Evolutionary conservation across 768 basidiomycete species (phyloP).

Genomic region (Leucocoprinus sp.): DNA sequence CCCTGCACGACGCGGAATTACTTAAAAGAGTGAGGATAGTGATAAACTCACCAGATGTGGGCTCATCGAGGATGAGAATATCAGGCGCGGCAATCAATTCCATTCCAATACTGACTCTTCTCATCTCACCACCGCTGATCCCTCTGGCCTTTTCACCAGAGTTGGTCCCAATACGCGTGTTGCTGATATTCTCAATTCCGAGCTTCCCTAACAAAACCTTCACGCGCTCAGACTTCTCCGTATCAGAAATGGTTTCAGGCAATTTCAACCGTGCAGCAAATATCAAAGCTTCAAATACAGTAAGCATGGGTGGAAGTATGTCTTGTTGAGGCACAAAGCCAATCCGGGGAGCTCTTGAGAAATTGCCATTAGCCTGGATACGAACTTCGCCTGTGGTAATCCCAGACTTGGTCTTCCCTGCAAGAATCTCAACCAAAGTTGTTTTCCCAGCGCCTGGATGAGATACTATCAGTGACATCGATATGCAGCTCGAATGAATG

Average conservation of each 20-base stretch:
- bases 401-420: constrained; percentile 76
- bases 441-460: constrained; percentile 75
- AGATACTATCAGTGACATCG: constrained; percentile 1
- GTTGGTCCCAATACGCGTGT: constrained; percentile 60
- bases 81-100: constrained; percentile 84
- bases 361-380: constrained; percentile 32
- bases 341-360: constrained; percentile 38
- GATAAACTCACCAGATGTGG: constrained; percentile 44
- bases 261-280: constrained; percentile 84
- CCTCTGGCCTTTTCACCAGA: constrained; percentile 69
- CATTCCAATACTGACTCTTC: constrained; percentile 83
- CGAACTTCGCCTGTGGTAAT: constrained; percentile 54
- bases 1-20: constrained; percentile 27
- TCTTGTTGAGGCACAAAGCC: constrained; percentile 89
- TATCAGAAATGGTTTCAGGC: constrained; percentile 57
- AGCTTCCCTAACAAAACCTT: constrained; percentile 67
- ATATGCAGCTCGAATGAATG: background rate
- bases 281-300: constrained; percentile 71
- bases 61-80: constrained; percentile 82
- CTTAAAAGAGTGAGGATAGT: constrained; percentile 3
- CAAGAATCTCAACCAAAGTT: constrained; percentile 85
- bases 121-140: constrained; percentile 88
- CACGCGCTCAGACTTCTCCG: constrained; percentile 62
- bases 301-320: constrained; percentile 69
- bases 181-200: constrained; percentile 59